Evolutionary conservation across 305 asterid species (phyloP).

Genomic region (Fraxinus floribunda): DNA sequence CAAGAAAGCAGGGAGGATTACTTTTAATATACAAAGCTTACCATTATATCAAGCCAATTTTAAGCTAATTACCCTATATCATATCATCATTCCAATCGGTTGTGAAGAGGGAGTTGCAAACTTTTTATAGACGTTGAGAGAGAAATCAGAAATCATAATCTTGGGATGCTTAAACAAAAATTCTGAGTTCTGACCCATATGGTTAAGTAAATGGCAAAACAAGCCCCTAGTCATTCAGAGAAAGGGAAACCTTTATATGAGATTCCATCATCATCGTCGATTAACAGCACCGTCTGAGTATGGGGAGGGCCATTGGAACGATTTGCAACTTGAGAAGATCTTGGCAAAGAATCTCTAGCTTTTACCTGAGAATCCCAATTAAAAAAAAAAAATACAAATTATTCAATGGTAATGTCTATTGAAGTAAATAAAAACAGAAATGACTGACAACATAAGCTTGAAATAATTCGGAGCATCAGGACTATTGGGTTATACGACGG

Average conservation of each 20-base stretch:
- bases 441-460: neutral
- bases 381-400: neutral
- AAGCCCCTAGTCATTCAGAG: neutral
- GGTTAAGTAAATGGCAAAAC: neutral
- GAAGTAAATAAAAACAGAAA: conserved; percentile 4
- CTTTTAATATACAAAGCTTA: neutral
- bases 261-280: conserved; percentile 85
- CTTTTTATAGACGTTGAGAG: neutral
- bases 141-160: neutral
- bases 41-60: neutral
- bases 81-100: neutral
- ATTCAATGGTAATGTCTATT: conserved; percentile 6
- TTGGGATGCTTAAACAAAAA: neutral
- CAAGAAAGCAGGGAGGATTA: neutral
- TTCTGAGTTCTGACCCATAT: neutral
- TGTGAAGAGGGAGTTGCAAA: neutral
- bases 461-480: conserved; percentile 1
- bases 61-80: neutral
- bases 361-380: conserved; percentile 59
- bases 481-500: neutral
- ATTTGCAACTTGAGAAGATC: conserved; percentile 62
- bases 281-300: conserved; percentile 57
- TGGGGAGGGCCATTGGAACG: conserved; percentile 65
- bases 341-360: conserved; percentile 59
- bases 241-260: conserved; percentile 52